phyloP scores from a whole-genome alignment of 116 monocot genomes.

The Thalassia testudinum region DNA sequence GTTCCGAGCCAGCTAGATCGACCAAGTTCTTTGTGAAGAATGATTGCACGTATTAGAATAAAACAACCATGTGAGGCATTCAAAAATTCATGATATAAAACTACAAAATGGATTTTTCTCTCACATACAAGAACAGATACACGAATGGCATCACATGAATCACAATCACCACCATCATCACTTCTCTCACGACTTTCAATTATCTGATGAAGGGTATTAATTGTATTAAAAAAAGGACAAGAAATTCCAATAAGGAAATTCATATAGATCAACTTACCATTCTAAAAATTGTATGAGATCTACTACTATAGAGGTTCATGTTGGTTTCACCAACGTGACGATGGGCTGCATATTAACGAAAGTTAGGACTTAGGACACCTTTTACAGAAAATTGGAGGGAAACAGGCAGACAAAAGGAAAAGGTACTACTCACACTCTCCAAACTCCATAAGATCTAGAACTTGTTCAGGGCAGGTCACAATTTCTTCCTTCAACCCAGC shows the following conservation, averaged over 20 bases:
- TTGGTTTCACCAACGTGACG: conserved; percentile 96
- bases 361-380: background rate
- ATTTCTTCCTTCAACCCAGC: conserved; percentile 95
- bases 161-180: conserved; percentile 28
- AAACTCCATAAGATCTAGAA: conserved; percentile 75
- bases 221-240: background rate
- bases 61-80: background rate
- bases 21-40: conserved; percentile 61
- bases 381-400: background rate
- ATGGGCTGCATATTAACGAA: conserved; percentile 42
- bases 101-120: background rate
- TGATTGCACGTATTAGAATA: background rate
- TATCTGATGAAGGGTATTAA: conserved; percentile 30
- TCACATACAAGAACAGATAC: conserved; percentile 78
- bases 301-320: conserved; percentile 94
- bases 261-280: conserved; percentile 31
- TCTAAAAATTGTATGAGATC: conserved; percentile 95
- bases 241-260: background rate
- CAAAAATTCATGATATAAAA: background rate
- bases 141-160: conserved; percentile 84
- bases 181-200: conserved; percentile 80
- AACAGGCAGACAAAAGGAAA: background rate
- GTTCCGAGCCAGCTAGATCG: conserved; percentile 96
- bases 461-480: conserved; percentile 73
- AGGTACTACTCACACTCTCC: conserved; percentile 60